Percentiles rank a stretch among this genome's conserved stretches.
These are phyloP conservation scores for Mycena alexandri DNA, from an alignment of 768 basidiomycete species.

Conservation along the genomic window DNA sequence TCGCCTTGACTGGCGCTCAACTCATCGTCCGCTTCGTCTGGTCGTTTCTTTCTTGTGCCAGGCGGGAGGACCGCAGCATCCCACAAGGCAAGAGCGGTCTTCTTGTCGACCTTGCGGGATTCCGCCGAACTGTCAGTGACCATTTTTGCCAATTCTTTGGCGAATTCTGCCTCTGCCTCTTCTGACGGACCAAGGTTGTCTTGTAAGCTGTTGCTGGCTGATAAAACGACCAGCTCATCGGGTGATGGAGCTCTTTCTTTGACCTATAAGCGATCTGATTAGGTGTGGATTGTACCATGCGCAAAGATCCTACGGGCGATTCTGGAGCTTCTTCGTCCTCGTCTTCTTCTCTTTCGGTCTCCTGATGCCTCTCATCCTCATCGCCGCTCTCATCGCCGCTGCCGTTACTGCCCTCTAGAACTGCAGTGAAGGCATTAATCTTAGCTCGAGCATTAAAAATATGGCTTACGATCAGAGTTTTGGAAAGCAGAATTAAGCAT, in stretches of 20 bases:
- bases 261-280: conserved; percentile 49
- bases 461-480: conserved; percentile 63
- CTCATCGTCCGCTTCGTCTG: conserved; percentile 70
- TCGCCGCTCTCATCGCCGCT: conserved; percentile 78
- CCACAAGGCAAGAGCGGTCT: conserved; percentile 88
- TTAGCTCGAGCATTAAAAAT: neutral
- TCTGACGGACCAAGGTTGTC: conserved; percentile 87
- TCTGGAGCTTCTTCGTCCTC: conserved; percentile 68
- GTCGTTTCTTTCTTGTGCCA: conserved; percentile 72
- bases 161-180: conserved; percentile 94
- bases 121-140: conserved; percentile 90
- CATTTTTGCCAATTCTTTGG: conserved; percentile 95
- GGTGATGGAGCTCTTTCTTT: conserved; percentile 85
- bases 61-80: conserved; percentile 86
- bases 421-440: conserved; percentile 38
- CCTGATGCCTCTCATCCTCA: conserved; percentile 65
- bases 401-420: conserved; percentile 54
- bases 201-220: conserved; percentile 64
- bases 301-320: conserved; percentile 61
- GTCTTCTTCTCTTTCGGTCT: conserved; percentile 70
- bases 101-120: conserved; percentile 88
- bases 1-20: conserved; percentile 51
- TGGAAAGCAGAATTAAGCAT: conserved; percentile 82
- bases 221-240: conserved; percentile 82
- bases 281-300: neutral